Conservation (phyloP, 2,329 filamentous ascomycete genomes). For the Cercospora janseana region DNA sequence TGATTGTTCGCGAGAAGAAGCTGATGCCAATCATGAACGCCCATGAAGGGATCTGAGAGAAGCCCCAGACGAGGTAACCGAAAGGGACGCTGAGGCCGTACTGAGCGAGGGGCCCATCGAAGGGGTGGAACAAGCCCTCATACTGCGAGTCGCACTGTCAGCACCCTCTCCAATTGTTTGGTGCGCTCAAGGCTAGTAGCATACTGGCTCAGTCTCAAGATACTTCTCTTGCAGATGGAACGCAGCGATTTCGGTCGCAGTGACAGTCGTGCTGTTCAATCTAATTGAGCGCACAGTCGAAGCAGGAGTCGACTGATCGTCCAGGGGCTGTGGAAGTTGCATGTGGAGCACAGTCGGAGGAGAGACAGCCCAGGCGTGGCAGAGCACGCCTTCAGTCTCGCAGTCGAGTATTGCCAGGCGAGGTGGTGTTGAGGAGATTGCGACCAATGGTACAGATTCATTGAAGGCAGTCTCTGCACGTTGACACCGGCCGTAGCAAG, state of each 20-base stretch:
- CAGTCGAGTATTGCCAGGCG: slow-evolving; percentile 71
- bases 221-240: slow-evolving; percentile 61
- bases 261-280: slow-evolving; percentile 68
- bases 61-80: slow-evolving; percentile 65
- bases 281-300: slow-evolving; percentile 64
- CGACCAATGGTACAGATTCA: slow-evolving; percentile 53
- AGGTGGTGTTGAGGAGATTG: slow-evolving; percentile 59
- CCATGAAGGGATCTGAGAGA: slow-evolving; percentile 65
- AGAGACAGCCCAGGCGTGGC: slow-evolving; percentile 68
- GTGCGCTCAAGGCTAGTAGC: neutral
- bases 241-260: slow-evolving; percentile 61
- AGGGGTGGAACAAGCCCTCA: slow-evolving; percentile 73
- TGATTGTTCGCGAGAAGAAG: slow-evolving; percentile 69
- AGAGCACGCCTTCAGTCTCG: slow-evolving; percentile 70
- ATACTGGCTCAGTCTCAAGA: slow-evolving; percentile 44
- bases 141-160: slow-evolving; percentile 37
- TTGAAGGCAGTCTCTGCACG: slow-evolving; percentile 61
- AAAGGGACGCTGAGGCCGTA: slow-evolving; percentile 62
- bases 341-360: slow-evolving; percentile 67
- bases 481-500: slow-evolving; percentile 69
- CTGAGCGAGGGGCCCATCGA: slow-evolving; percentile 65
- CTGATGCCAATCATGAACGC: slow-evolving; percentile 73
- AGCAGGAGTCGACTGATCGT: slow-evolving; percentile 63
- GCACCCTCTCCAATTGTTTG: neutral
- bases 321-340: slow-evolving; percentile 55